Percentiles rank a stretch among this genome's conserved stretches.
Evolutionary conservation across 148 eudicot genomes (phyloP).

Genomic region (Amaranthus hypochondriacus): DNA sequence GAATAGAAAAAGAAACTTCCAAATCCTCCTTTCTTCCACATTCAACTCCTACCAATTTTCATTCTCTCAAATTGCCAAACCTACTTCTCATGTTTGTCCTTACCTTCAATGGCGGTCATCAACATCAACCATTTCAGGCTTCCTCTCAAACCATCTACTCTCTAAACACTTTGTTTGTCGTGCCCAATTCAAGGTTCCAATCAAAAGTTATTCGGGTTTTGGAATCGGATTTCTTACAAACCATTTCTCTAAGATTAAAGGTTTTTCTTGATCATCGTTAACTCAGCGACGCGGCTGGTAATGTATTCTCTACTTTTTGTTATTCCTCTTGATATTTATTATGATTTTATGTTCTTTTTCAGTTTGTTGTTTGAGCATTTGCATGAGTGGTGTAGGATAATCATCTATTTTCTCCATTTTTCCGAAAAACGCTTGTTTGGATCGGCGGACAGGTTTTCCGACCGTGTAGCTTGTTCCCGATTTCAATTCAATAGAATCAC

Average conservation of each 20-base stretch:
- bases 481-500: too few species aligned
- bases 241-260: slow-evolving; percentile 19
- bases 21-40: background rate
- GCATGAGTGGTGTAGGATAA: too few species aligned
- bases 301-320: background rate
- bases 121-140: slow-evolving; percentile 19
- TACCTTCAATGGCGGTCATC: slow-evolving; percentile 25
- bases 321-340: background rate
- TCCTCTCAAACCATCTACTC: slow-evolving; percentile 25
- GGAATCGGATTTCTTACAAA: slow-evolving; percentile 11
- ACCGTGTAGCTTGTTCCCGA: too few species aligned
- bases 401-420: too few species aligned
- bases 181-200: slow-evolving; percentile 28
- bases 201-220: slow-evolving; percentile 22
- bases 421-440: too few species aligned
- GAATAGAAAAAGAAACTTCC: background rate
- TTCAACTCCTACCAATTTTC: slow-evolving; percentile 8
- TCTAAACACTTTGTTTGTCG: slow-evolving; percentile 22
- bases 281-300: slow-evolving; percentile 38
- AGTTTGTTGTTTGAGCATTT: background rate
- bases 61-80: slow-evolving; percentile 18
- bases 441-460: too few species aligned
- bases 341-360: background rate
- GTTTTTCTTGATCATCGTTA: slow-evolving; percentile 13
- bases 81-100: slow-evolving; percentile 14